phyloP scores from a whole-genome alignment of 1,284 basidiomycete genomes.

The Agaricales sp. region DNA sequence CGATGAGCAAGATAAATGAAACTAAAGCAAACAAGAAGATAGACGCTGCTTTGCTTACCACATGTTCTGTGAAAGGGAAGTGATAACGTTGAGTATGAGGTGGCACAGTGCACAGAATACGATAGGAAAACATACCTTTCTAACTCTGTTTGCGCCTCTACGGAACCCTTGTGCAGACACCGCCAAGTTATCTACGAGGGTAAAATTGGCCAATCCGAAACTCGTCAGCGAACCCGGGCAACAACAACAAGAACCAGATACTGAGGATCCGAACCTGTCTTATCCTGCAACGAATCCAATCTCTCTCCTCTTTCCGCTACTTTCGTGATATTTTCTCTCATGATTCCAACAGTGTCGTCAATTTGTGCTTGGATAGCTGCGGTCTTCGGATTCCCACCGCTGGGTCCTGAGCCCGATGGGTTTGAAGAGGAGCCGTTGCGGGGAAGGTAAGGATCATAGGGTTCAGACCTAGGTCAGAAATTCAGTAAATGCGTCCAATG shows the following conservation, averaged over 20 bases:
- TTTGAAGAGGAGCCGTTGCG: constrained; percentile 62
- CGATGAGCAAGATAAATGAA: constrained; percentile 6
- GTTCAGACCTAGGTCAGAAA: constrained; percentile 64
- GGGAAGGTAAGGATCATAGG: constrained; percentile 94
- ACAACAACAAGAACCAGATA: constrained; percentile 4
- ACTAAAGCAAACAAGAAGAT: constrained; percentile 18
- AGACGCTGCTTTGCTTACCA: constrained; percentile 62
- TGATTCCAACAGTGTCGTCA: constrained; percentile 91
- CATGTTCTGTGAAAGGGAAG: constrained; percentile 52
- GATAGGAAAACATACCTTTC: constrained; percentile 69
- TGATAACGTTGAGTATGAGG: background rate
- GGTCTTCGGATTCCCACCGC: constrained; percentile 68
- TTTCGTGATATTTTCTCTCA: constrained; percentile 96
- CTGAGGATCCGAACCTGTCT: constrained; percentile 69
- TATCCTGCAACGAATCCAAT: constrained; percentile 92
- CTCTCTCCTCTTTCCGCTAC: constrained; percentile 94
- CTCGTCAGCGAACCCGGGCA: constrained; percentile 1
- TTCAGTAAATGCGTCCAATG: background rate
- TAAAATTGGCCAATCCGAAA: constrained; percentile 8
- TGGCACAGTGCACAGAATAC: constrained; percentile 4
- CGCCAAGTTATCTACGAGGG: constrained; percentile 77
- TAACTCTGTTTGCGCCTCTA: constrained; percentile 91
- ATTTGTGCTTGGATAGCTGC: constrained; percentile 91
- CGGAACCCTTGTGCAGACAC: constrained; percentile 99
- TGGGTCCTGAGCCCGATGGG: constrained; percentile 34